Conservation (phyloP, 1,284 basidiomycete species). For the Ceratobasidium theobromae region DNA sequence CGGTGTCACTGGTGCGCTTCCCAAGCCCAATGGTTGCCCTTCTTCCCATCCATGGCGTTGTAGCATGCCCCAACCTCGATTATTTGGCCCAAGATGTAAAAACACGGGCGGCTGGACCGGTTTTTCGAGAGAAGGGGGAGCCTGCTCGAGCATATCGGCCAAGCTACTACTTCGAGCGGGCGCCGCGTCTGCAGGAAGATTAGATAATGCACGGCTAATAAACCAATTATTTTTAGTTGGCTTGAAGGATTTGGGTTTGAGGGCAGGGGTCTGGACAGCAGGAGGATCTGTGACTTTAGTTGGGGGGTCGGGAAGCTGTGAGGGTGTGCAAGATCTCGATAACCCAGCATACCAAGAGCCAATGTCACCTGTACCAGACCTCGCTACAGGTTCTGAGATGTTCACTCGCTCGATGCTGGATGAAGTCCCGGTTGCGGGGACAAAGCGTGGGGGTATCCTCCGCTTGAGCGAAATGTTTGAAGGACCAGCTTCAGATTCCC, state of each 20-base stretch:
- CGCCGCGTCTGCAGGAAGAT: constrained; percentile 2
- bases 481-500: constrained; percentile 31
- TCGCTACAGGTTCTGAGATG: neutral
- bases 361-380: constrained; percentile 30
- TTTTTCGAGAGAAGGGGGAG: constrained; percentile 33
- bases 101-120: constrained; percentile 33
- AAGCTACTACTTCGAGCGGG: constrained; percentile 24
- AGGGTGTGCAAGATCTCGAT: neutral
- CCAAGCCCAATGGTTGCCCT: constrained; percentile 31
- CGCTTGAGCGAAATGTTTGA: constrained; percentile 21
- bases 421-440: constrained; percentile 23
- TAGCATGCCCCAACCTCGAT: constrained; percentile 34
- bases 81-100: constrained; percentile 31
- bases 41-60: constrained; percentile 35
- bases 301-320: neutral
- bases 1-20: neutral
- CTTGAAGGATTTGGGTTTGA: constrained; percentile 1
- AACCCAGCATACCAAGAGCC: constrained; percentile 32
- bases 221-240: constrained; percentile 31
- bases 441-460: constrained; percentile 33
- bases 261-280: neutral
- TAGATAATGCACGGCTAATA: constrained; percentile 19
- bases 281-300: neutral
- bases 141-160: constrained; percentile 32
- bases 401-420: constrained; percentile 11